phyloP scores from a whole-genome alignment of 2,329 filamentous ascomycete genomes.

The Diaporthe sp. region DNA sequence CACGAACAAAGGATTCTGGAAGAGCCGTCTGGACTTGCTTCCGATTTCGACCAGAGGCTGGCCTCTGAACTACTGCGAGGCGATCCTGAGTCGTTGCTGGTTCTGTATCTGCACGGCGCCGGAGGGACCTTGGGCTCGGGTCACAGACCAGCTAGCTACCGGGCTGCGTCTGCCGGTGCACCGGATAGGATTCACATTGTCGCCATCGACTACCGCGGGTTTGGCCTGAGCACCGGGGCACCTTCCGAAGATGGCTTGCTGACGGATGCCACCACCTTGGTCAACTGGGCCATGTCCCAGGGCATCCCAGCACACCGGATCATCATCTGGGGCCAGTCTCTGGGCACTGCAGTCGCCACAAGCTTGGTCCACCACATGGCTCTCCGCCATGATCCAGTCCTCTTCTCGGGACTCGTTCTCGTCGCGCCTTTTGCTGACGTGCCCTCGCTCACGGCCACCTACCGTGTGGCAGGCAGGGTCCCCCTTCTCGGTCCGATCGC shows the following conservation, averaged over 20 bases:
- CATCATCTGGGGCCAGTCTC: conserved; percentile 69
- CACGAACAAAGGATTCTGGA: conserved; percentile 60
- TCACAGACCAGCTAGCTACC: conserved; percentile 67
- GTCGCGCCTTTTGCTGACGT: conserved; percentile 70
- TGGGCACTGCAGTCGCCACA: conserved; percentile 63
- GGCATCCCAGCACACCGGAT: conserved; percentile 66
- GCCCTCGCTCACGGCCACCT: conserved; percentile 65
- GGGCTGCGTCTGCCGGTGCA: conserved; percentile 63
- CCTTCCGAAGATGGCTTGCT: conserved; percentile 69
- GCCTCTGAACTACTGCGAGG: conserved; percentile 59
- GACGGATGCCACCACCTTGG: conserved; percentile 64
- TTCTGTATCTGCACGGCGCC: conserved; percentile 68
- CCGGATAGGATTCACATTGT: conserved; percentile 68
- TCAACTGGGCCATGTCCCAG: conserved; percentile 65
- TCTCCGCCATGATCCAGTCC: conserved; percentile 48
- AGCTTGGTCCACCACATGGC: conserved; percentile 49
- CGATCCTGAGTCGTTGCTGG: conserved; percentile 57
- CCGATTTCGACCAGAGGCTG: conserved; percentile 51
- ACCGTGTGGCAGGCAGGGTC: conserved; percentile 66
- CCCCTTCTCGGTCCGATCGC: conserved; percentile 66
- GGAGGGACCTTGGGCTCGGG: conserved; percentile 68
- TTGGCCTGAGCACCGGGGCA: conserved; percentile 63
- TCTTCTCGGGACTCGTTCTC: conserved; percentile 67
- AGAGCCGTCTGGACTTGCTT: conserved; percentile 41
- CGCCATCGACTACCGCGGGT: conserved; percentile 73